Base-by-base conservation (phyloP, 1,139 yeast species). In the Saccharomycopsis hybrid region DNA sequence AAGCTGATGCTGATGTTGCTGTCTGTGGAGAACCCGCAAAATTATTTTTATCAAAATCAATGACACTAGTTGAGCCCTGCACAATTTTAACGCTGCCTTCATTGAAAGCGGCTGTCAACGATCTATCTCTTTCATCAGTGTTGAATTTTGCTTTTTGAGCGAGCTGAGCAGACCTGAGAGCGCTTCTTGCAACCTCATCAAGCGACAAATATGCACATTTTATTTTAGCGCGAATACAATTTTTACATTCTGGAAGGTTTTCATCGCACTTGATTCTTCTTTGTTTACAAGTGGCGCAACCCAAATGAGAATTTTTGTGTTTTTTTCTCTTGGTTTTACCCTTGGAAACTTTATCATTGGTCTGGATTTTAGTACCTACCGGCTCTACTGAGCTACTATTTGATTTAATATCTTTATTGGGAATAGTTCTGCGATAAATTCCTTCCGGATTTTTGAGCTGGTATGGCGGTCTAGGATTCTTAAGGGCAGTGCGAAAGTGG, bases 211-310 rank as follows among this genome's bases (percentile, higher is more conserved):
- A 85, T 0, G 81, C 77, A 69, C 97, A 90, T 33, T 77, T 83
- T 39, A 90, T 71, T 38, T 83, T 83, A 77, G 89, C 76, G 57
- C 85, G 82, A 51, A 72, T 67, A 65, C 97, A 90, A 65, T 88
- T 88, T 30, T 71, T 72, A 65, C 97, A 90, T 13, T 70, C 63
- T 0, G 97, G 97, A 58, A 80, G 83, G 0, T 73, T 71, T 64
- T 90, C 97, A 64, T 90, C 97, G 70, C 97, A 90, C 63, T 90
- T 90, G 45, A 90, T 96, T 49, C 97, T 71, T 59, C 97, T 76
- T 58, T 78, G 76, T 62, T 90, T 90, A 66, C 97, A 90, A 1
- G 95, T 86, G 42, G 82, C 76, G 65, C 97, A 90, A 0, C 97
- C 97, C 48, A 78, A 78, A 54, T 95, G 74, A 35, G 95, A 85